Percentiles rank a stretch among this genome's conserved stretches.
Evolutionary conservation across 2,329 filamentous ascomycete genomes (phyloP).

Genomic region (Hypoxylon sp.): DNA sequence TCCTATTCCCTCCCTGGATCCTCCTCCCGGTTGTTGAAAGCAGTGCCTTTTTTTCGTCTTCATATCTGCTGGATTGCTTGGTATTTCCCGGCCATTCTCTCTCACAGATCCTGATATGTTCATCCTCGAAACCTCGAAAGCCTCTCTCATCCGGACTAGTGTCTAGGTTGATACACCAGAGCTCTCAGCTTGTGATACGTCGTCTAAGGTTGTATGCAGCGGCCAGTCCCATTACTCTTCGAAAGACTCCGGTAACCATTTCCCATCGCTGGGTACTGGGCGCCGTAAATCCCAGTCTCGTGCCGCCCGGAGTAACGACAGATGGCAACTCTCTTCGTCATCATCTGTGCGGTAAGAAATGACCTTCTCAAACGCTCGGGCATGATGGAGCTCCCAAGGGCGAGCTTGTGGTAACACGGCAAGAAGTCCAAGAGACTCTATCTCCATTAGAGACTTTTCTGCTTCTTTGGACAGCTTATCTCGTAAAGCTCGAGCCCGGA

Average conservation of each 20-base stretch:
- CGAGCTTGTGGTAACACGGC: background rate
- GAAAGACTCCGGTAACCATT: background rate
- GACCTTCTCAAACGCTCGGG: background rate
- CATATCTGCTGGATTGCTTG: too few species aligned
- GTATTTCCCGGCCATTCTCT: too few species aligned
- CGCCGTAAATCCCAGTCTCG: slow-evolving; percentile 1
- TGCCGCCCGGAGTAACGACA: background rate
- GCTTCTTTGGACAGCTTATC: background rate
- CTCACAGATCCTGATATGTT: too few species aligned
- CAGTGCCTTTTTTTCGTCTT: too few species aligned
- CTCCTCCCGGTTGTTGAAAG: too few species aligned
- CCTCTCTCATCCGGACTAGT: too few species aligned
- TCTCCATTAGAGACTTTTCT: background rate
- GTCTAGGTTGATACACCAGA: too few species aligned
- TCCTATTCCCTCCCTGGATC: too few species aligned
- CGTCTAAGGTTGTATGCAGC: background rate
- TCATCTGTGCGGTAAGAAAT: background rate
- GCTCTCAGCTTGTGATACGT: background rate
- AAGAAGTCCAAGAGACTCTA: background rate
- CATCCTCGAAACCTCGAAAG: too few species aligned
- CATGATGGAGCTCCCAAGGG: slow-evolving; percentile 5
- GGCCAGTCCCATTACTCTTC: background rate
- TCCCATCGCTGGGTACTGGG: background rate
- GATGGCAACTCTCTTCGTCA: background rate
- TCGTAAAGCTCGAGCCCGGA: slow-evolving; percentile 1